Base-by-base conservation (phyloP, 1,284 basidiomycete genomes). In the Phylloporus gajari region DNA sequence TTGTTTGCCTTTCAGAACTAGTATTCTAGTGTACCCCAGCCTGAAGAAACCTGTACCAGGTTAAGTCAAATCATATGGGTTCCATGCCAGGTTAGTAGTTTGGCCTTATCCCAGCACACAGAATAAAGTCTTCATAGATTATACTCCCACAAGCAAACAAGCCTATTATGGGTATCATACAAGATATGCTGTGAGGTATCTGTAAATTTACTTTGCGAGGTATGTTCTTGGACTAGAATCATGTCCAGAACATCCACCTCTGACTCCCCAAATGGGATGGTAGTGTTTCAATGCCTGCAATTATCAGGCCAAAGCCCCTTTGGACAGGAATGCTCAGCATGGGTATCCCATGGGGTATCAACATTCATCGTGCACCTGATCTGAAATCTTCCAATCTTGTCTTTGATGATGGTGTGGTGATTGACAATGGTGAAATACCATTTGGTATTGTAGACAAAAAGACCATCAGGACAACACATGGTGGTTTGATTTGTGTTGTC, bases 221-320 rank as follows among this genome's bases (percentile, higher is more conserved):
- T 81, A 91, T 91, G 40, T 97, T 98, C 86, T 86, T 97, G 80
- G 97, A 98, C 78, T 97, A 96, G 95, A 92, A 91, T 65, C 91
- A 94, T 63, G 95, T 99, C 6, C 98, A 99, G 82, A 99, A 99
- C 80, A 97, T 99, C 76, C 88, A 99, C 25, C 91, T 99, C 2
- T 99, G 98, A 97, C 92, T 99, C 3, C 96, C 97, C 1, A 95
- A 95, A 32, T 99, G 98, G 98, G 97, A 99, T 81, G 98, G 98
- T 42, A 86, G 90, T 8, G 90, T 99, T 3, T 97, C 98, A 0
- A 94, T 92, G 46, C 98, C 98, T 6, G 94, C 96, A 5, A 97
- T 99, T 79, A 86, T 99, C 82, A 99, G 98, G 83, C 98, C 98
- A 0, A 98, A 98, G 82, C 96, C 97, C 3, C 87, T 98, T 67